Conservation (phyloP, 2,329 filamentous ascomycete species). For the Aspergillus melleus region DNA sequence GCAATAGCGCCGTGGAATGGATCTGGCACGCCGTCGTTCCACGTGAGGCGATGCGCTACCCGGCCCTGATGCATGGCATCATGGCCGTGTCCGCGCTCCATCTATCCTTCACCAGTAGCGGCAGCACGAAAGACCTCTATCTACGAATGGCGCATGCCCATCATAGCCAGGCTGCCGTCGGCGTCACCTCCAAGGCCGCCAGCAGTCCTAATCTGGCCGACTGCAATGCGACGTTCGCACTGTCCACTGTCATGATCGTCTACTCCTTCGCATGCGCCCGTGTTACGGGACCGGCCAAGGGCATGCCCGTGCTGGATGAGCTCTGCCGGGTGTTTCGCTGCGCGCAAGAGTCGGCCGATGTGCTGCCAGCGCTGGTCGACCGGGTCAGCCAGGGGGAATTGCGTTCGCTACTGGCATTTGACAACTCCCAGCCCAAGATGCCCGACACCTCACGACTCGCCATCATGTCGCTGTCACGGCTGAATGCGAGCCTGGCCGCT, state of each 20-base stretch:
- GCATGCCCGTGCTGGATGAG: constrained; percentile 26
- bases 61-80: constrained; percentile 36
- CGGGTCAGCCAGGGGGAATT: constrained; percentile 30
- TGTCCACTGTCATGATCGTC: constrained; percentile 34
- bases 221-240: constrained; percentile 37
- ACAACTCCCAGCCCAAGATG: constrained; percentile 29
- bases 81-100: constrained; percentile 37
- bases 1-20: constrained; percentile 21
- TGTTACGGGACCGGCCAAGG: constrained; percentile 7
- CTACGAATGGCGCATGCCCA: constrained; percentile 30
- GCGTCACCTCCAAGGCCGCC: constrained; percentile 21
- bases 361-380: constrained; percentile 23
- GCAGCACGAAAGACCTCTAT: constrained; percentile 23
- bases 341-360: constrained; percentile 30
- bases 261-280: constrained; percentile 36
- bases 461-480: constrained; percentile 24
- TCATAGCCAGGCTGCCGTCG: constrained; percentile 25
- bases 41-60: constrained; percentile 29
- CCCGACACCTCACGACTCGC: constrained; percentile 36
- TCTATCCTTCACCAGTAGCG: constrained; percentile 22
- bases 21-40: constrained; percentile 36
- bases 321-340: constrained; percentile 31
- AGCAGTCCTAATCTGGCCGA: constrained; percentile 27
- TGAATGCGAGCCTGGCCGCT: constrained; percentile 25
- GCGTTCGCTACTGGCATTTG: constrained; percentile 24